phyloP scores from a whole-genome alignment of 2,329 filamentous ascomycete species.

The Teratosphaeriaceae sp. region DNA sequence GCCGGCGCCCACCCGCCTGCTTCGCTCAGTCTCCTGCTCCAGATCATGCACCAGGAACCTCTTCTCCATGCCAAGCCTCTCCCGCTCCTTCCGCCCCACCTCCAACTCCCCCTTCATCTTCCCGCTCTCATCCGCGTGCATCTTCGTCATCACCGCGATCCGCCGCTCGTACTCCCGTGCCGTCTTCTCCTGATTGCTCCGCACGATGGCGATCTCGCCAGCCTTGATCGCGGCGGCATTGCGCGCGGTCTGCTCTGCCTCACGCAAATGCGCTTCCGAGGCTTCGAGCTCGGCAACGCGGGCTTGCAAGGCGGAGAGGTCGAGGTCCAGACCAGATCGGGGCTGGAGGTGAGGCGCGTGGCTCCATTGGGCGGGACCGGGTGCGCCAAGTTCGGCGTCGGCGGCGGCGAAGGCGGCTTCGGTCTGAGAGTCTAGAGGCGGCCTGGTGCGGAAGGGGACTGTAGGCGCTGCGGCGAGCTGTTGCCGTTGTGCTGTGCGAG shows the following conservation, averaged over 20 bases:
- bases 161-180: slow-evolving; percentile 57
- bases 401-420: slow-evolving; percentile 27
- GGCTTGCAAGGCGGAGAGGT: slow-evolving; percentile 31
- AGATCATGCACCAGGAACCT: slow-evolving; percentile 68
- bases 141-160: slow-evolving; percentile 54
- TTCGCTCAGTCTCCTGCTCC: slow-evolving; percentile 51
- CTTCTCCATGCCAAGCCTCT: slow-evolving; percentile 60
- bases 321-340: slow-evolving; percentile 8
- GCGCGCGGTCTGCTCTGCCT: slow-evolving; percentile 36
- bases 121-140: slow-evolving; percentile 57
- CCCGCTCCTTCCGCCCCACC: slow-evolving; percentile 56
- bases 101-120: slow-evolving; percentile 60
- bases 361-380: slow-evolving; percentile 18
- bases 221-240: slow-evolving; percentile 54
- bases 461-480: neutral
- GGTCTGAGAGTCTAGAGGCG: slow-evolving; percentile 21
- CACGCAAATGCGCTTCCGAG: slow-evolving; percentile 33
- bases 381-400: slow-evolving; percentile 26
- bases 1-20: slow-evolving; percentile 39
- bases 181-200: slow-evolving; percentile 59
- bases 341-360: slow-evolving; percentile 13
- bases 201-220: slow-evolving; percentile 70
- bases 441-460: slow-evolving; percentile 8
- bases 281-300: slow-evolving; percentile 42
- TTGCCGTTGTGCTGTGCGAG: slow-evolving; percentile 3